These are phyloP conservation scores for Russula brevipes DNA, from an alignment of 768 basidiomycete species.

Conservation along the genomic window DNA sequence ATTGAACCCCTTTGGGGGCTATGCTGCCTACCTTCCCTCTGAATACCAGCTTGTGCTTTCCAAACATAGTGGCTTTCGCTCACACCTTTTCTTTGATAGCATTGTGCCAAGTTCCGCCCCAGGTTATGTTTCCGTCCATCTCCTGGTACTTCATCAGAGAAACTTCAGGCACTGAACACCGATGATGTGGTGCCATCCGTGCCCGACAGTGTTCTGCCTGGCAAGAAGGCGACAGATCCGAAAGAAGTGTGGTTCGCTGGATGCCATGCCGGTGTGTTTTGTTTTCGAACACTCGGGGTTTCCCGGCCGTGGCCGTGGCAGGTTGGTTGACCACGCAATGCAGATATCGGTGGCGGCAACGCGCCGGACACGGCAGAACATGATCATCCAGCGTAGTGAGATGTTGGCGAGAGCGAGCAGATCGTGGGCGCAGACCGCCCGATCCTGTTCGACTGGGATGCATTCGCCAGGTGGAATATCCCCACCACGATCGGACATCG, in stretches of 20 bases:
- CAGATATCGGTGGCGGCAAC: conserved; percentile 23
- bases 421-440: conserved; percentile 2
- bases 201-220: not conserved
- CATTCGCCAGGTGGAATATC: no score
- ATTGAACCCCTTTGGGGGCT: no score
- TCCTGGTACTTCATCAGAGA: conserved; percentile 13
- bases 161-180: no score
- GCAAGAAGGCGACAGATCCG: conserved; percentile 14
- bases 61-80: not conserved
- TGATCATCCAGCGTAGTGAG: no score
- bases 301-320: no score
- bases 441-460: conserved; percentile 12
- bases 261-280: conserved; percentile 20
- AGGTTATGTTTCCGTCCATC: conserved; percentile 54
- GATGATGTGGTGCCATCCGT: no score
- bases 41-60: not conserved
- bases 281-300: no score
- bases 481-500: no score
- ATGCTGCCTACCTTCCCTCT: no score
- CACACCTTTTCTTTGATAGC: conserved; percentile 35
- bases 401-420: no score
- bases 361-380: not conserved
- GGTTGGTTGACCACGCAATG: not conserved
- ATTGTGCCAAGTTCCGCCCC: conserved; percentile 59
- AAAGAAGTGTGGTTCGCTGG: conserved; percentile 25